A percentile compares a stretch with the other conserved stretches of the same genome.
phyloP scores from a whole-genome alignment of 2,329 filamentous ascomycete genomes.

The Fusarium setosum region DNA sequence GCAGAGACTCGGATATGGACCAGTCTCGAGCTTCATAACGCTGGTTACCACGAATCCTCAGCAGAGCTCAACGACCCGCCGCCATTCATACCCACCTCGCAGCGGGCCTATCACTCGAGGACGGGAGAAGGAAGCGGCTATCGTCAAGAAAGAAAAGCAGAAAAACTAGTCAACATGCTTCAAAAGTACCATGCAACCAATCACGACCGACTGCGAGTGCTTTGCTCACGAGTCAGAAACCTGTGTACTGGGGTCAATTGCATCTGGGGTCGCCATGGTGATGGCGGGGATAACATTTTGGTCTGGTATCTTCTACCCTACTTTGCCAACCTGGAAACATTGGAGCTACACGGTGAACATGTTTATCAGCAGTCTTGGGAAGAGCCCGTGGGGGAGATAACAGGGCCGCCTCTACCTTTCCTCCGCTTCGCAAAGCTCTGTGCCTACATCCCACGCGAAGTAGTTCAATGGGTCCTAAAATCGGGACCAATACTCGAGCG shows the following conservation, averaged over 20 bases:
- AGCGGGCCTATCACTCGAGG: conserved; percentile 2
- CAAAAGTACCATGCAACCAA: no score
- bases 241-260: conserved; percentile 25
- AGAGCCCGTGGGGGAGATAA: accelerated
- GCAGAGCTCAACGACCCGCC: conserved; percentile 12
- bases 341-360: conserved; percentile 19
- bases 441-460: conserved; percentile 12
- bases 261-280: neutral
- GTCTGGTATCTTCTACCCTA: conserved; percentile 23
- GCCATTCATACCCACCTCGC: neutral
- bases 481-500: conserved; percentile 3
- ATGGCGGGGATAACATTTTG: neutral
- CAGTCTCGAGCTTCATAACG: conserved; percentile 25
- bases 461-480: conserved; percentile 11
- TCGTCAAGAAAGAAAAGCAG: neutral
- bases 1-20: conserved; percentile 7
- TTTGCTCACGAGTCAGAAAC: conserved; percentile 10
- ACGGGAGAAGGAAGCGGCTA: no score
- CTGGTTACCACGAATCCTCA: conserved; percentile 23
- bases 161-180: conserved; percentile 4
- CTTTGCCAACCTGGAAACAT: conserved; percentile 16
- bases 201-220: neutral
- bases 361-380: no score
- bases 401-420: neutral
- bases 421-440: conserved; percentile 25